These are phyloP conservation scores for Abrus precatorius DNA, from an alignment of 306 rosid species.

Conservation along the genomic window DNA sequence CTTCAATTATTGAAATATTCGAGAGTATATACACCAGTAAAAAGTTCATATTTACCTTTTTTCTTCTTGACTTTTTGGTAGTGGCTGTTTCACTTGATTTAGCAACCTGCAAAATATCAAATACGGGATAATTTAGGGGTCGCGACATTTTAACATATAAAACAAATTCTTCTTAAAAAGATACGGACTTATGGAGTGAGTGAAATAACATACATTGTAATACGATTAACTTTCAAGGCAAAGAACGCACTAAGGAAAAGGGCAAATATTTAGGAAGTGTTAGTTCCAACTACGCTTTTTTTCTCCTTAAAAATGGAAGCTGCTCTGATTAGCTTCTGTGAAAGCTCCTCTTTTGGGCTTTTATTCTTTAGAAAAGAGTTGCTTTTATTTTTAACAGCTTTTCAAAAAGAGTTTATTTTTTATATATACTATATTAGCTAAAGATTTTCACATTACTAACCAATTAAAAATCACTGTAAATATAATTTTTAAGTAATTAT, in stretches of 20 bases:
- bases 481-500: no score
- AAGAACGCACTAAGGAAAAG: background rate
- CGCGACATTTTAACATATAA: background rate
- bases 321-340: background rate
- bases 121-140: conserved; percentile 13
- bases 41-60: conserved; percentile 65
- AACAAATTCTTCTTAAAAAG: background rate
- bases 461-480: no score
- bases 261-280: background rate
- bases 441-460: no score
- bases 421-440: no score
- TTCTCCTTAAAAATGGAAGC: background rate
- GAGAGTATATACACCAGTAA: background rate
- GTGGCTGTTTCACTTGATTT: conserved; percentile 56
- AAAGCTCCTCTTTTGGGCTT: background rate
- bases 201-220: background rate
- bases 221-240: background rate
- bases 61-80: conserved; percentile 72
- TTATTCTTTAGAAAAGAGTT: background rate
- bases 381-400: background rate
- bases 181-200: background rate
- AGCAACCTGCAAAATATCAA: conserved; percentile 57
- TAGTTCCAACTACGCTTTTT: background rate
- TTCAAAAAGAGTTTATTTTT: no score
- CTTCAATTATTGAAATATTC: background rate